phyloP scores from a whole-genome alignment of 345 rosid genomes.

The Brassica cretica region DNA sequence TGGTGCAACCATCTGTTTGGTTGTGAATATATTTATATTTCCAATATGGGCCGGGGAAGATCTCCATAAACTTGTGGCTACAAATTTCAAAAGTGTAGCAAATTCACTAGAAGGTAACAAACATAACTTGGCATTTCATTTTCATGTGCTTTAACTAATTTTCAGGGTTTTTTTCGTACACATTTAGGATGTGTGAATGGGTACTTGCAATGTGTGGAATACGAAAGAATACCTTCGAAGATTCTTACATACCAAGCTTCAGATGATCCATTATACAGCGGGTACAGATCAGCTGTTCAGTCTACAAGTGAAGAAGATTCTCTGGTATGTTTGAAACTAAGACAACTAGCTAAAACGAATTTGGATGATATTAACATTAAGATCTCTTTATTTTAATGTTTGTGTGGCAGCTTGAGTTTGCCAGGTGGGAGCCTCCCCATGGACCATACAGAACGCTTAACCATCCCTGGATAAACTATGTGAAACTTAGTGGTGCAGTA shows the following conservation, averaged over 20 bases:
- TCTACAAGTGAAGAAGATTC: constrained; percentile 79
- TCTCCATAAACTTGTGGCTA: constrained; percentile 75
- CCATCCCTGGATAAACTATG: constrained; percentile 78
- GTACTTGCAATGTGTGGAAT: constrained; percentile 70
- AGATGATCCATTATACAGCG: constrained; percentile 75
- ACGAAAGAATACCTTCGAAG: constrained; percentile 77
- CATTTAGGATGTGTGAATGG: constrained; percentile 68
- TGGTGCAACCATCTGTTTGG: constrained; percentile 68
- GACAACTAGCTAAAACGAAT: background rate
- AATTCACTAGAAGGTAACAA: constrained; percentile 70
- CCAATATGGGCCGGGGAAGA: constrained; percentile 95
- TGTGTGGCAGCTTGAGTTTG: constrained; percentile 59
- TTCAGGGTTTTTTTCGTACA: background rate
- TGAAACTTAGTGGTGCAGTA: constrained; percentile 72
- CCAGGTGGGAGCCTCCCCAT: constrained; percentile 91
- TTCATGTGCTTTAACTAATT: background rate
- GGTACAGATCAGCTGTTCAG: constrained; percentile 75
- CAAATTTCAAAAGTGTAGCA: constrained; percentile 75
- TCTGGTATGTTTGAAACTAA: constrained; percentile 46
- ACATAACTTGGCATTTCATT: background rate
- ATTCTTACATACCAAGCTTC: constrained; percentile 80
- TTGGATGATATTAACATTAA: background rate
- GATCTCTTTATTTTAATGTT: background rate
- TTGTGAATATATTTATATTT: constrained; percentile 56
- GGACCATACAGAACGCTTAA: constrained; percentile 68